Conservation (phyloP, 257 asterid species). For the Rehmannia glutinosa region DNA sequence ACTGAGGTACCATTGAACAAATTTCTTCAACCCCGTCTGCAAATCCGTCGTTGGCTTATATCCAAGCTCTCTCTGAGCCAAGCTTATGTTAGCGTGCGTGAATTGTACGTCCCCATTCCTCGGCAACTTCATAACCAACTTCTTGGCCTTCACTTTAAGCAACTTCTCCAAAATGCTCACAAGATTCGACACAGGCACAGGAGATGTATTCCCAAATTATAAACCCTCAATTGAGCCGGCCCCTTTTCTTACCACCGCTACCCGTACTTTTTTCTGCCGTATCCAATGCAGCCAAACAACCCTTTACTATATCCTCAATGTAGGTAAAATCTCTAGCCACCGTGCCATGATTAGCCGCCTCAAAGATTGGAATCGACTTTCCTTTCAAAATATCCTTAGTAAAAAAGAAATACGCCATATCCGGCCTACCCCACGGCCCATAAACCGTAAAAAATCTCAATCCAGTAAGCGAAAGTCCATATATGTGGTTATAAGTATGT, state of each 20-base stretch:
- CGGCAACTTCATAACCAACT: conserved; percentile 52
- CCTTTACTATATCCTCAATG: conserved; percentile 63
- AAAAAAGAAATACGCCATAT: conserved; percentile 65
- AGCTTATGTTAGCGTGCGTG: conserved; percentile 63
- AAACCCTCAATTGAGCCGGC: conserved; percentile 50
- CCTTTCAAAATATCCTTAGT: conserved; percentile 53
- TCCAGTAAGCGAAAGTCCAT: conserved; percentile 59
- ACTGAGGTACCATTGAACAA: conserved; percentile 53
- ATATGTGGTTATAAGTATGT: conserved; percentile 55
- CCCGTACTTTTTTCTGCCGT: conserved; percentile 63
- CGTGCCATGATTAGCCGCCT: conserved; percentile 51
- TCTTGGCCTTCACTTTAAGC: conserved; percentile 55
- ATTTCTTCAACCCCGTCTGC: conserved; percentile 54
- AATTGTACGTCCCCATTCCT: conserved; percentile 66
- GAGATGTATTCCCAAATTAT: conserved; percentile 57
- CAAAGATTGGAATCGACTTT: conserved; percentile 51
- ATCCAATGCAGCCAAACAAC: conserved; percentile 56
- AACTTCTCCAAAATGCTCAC: conserved; percentile 59
- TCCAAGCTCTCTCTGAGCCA: conserved; percentile 50
- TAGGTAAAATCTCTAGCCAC: conserved; percentile 65
- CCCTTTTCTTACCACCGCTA: conserved; percentile 65
- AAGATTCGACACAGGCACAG: conserved; percentile 58
- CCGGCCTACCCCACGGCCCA: conserved; percentile 76
- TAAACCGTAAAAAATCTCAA: conserved; percentile 61
- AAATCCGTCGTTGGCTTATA: conserved; percentile 56